Percentiles rank a stretch among this genome's conserved stretches.
Conservation (phyloP, 225 moss, liverwort and hornwort genomes). For the Pseudoscleropodium purum region DNA sequence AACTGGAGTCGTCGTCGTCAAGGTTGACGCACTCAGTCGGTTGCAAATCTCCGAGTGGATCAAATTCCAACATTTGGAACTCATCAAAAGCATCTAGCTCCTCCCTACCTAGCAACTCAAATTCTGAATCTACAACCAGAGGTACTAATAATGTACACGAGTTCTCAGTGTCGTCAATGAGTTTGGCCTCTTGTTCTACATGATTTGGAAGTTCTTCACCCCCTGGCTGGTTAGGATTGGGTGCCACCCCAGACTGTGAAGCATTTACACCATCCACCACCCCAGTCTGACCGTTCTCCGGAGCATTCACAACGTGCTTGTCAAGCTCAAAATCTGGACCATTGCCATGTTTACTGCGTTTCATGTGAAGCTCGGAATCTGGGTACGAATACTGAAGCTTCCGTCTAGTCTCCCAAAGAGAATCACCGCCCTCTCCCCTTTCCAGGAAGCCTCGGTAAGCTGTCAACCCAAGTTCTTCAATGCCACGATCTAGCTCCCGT, state of each 20-base stretch:
- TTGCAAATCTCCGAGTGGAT: slow-evolving; percentile 8
- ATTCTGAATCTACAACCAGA: background rate
- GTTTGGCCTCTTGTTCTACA: slow-evolving; percentile 13
- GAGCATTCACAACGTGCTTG: background rate
- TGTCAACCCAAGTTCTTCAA: slow-evolving; percentile 20
- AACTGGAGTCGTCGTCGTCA: slow-evolving; percentile 3
- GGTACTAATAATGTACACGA: background rate
- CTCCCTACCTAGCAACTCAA: background rate
- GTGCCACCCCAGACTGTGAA: background rate
- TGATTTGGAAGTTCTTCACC: background rate
- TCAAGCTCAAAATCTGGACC: background rate
- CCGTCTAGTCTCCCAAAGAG: slow-evolving; percentile 25
- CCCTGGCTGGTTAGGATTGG: background rate
- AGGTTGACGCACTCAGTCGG: slow-evolving; percentile 12
- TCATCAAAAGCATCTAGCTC: background rate
- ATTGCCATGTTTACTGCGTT: background rate
- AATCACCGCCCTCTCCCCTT: background rate
- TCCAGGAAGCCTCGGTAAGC: slow-evolving; percentile 8
- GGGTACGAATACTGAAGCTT: slow-evolving; percentile 22
- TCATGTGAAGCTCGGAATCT: background rate
- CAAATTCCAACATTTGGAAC: slow-evolving; percentile 24
- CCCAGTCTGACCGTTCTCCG: background rate
- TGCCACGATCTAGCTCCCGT: slow-evolving; percentile 20
- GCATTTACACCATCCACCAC: background rate
- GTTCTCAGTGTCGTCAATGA: background rate